Conservation (phyloP, 257 asterid species). For the Paulownia fortunei region DNA sequence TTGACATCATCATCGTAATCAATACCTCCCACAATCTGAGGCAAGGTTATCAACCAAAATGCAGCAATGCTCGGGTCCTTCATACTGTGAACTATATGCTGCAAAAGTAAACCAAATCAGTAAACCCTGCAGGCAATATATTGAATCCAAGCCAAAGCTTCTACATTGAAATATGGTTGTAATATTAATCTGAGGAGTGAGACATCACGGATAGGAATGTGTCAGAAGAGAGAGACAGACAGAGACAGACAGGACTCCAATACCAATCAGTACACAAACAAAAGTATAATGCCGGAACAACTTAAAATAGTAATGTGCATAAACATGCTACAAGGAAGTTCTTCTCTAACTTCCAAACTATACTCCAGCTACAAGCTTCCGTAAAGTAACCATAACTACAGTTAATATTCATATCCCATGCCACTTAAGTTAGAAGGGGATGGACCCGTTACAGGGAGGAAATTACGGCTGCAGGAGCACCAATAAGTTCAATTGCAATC, state of each 20-base stretch:
- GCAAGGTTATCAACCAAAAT: conserved; percentile 93
- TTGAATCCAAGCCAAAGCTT: conserved; percentile 22
- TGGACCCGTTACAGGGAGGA: neutral
- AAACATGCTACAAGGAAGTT: neutral
- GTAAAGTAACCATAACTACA: neutral
- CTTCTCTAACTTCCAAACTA: neutral
- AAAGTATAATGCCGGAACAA: neutral
- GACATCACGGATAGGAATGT: neutral
- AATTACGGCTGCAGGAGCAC: too few relatives aligned
- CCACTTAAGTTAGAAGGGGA: too few relatives aligned
- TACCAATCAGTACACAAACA: neutral
- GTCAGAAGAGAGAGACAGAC: too few relatives aligned
- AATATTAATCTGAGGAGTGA: neutral
- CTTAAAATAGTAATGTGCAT: neutral
- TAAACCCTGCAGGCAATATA: neutral
- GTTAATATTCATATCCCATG: neutral
- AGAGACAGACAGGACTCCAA: neutral
- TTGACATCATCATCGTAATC: conserved; percentile 90
- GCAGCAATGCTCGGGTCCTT: conserved; percentile 98
- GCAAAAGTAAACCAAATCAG: conserved; percentile 47
- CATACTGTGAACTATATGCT: conserved; percentile 94
- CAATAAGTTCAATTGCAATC: too few relatives aligned
- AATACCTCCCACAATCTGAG: conserved; percentile 91
- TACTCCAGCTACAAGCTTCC: neutral
- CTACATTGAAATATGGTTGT: conserved; percentile 4